Conservation (phyloP, 305 asterid genomes). For the Salvia sclarea region DNA sequence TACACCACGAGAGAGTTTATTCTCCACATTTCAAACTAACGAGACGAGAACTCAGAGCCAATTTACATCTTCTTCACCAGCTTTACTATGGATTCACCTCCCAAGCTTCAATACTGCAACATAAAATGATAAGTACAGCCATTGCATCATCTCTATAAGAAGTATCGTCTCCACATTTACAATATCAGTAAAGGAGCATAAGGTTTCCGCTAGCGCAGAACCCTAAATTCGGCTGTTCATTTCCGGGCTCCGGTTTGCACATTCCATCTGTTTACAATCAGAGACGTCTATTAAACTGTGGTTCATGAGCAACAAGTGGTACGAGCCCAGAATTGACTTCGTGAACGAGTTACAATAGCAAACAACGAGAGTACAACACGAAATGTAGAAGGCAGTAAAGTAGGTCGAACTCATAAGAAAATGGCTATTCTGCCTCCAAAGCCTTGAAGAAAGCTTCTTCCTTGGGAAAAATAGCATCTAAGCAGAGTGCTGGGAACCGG, state of each 20-base stretch:
- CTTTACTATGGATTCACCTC: not conserved
- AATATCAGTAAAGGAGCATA: too few relatives aligned
- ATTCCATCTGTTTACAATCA: not conserved
- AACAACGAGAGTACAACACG: not conserved
- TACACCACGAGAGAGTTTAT: too few relatives aligned
- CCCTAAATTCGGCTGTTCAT: too few relatives aligned
- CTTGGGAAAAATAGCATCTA: conserved; percentile 43
- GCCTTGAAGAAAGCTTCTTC: conserved; percentile 52
- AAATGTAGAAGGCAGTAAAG: not conserved
- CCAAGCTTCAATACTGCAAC: not conserved
- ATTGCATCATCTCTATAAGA: too few relatives aligned
- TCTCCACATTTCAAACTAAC: too few relatives aligned
- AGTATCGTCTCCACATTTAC: too few relatives aligned
- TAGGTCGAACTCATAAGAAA: conserved; percentile 9
- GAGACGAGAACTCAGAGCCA: too few relatives aligned
- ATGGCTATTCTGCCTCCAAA: conserved; percentile 30
- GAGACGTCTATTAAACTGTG: not conserved
- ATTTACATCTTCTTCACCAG: not conserved
- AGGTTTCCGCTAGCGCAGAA: too few relatives aligned
- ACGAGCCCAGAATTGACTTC: not conserved
- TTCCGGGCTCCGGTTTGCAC: too few relatives aligned
- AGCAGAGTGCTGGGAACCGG: not conserved
- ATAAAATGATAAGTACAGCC: too few relatives aligned
- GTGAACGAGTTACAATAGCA: conserved; percentile 8
- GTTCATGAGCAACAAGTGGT: conserved; percentile 19